A percentile compares a stretch with the other conserved stretches of the same genome.
Evolutionary conservation across 176 grass and related monocot genomes (phyloP).

Genomic region (Tillandsia leiboldiana): DNA sequence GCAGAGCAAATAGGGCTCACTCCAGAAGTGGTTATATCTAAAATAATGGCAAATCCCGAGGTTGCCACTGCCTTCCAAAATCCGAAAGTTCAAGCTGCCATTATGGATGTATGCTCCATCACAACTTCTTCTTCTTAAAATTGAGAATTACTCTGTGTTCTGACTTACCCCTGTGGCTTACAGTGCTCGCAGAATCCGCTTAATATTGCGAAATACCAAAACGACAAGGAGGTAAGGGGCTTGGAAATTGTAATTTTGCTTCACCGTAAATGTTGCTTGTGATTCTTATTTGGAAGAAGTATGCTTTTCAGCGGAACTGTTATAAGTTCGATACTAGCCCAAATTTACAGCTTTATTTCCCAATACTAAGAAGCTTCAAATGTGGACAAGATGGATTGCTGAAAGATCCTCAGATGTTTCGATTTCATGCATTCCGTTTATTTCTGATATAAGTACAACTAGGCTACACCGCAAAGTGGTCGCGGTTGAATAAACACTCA

Average conservation of each 20-base stretch:
- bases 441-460: too few relatives aligned
- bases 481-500: too few relatives aligned
- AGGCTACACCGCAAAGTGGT: too few relatives aligned
- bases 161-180: conserved; percentile 35
- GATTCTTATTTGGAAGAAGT: too few relatives aligned
- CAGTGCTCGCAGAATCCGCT: conserved; percentile 97
- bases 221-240: conserved; percentile 79
- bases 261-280: not conserved
- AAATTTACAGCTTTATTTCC: too few relatives aligned
- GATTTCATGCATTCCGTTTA: too few relatives aligned
- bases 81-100: conserved; percentile 96
- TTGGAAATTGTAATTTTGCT: conserved; percentile 2
- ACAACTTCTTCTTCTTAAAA: conserved; percentile 19
- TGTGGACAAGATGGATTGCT: too few relatives aligned
- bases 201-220: conserved; percentile 96
- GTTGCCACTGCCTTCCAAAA: conserved; percentile 93
- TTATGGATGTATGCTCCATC: conserved; percentile 70
- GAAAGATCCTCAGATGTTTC: too few relatives aligned
- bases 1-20: conserved; percentile 90
- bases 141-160: conserved; percentile 17
- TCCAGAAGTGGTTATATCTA: conserved; percentile 89
- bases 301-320: too few relatives aligned
- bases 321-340: too few relatives aligned
- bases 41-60: conserved; percentile 96
- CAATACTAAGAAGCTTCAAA: too few relatives aligned